phyloP scores from a whole-genome alignment of 495 filamentous ascomycete species.

The Aspergillus baeticus region DNA sequence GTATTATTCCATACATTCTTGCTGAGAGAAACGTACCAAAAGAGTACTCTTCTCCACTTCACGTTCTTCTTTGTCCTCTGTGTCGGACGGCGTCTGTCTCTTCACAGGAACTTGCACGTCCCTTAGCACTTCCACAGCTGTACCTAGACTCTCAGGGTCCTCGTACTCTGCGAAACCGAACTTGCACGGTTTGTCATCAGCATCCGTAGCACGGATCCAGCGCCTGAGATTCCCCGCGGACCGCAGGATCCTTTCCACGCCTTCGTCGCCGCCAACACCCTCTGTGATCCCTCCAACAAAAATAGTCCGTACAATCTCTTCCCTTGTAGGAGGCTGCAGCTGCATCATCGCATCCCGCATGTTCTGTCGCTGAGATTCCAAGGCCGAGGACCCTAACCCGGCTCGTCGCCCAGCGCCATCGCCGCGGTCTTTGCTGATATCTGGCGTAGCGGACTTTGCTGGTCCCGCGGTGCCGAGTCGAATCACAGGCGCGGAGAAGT shows the following conservation, averaged over 20 bases:
- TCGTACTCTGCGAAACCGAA: conserved; percentile 99
- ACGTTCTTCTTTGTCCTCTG: conserved; percentile 51
- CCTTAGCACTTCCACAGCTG: conserved; percentile 81
- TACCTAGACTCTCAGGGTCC: conserved; percentile 82
- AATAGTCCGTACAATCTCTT: conserved; percentile 87
- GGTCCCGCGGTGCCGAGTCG: conserved; percentile 75
- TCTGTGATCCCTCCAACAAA: conserved; percentile 86
- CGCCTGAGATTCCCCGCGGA: conserved; percentile 75
- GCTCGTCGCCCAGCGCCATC: conserved; percentile 55
- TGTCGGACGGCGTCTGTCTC: conserved; percentile 53
- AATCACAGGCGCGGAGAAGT: conserved; percentile 96
- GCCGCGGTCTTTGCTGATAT: conserved; percentile 47
- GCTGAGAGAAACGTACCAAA: conserved; percentile 46
- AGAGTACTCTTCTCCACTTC: conserved; percentile 68
- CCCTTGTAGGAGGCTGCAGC: conserved; percentile 78
- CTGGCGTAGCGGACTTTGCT: conserved; percentile 59
- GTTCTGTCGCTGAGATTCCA: conserved; percentile 67
- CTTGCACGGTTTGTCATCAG: conserved; percentile 77
- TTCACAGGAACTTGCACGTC: conserved; percentile 84
- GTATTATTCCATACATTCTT: not conserved
- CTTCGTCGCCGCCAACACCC: conserved; percentile 73
- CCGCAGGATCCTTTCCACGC: conserved; percentile 76
- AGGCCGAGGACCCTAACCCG: conserved; percentile 64
- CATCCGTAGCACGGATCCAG: conserved; percentile 82
- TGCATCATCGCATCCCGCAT: conserved; percentile 74